Evolutionary conservation across 192 early-diverging fungal species (phyloP), one percentile per base, ranked within the genome.

Genomic region (Backusella morwellensis): DNA sequence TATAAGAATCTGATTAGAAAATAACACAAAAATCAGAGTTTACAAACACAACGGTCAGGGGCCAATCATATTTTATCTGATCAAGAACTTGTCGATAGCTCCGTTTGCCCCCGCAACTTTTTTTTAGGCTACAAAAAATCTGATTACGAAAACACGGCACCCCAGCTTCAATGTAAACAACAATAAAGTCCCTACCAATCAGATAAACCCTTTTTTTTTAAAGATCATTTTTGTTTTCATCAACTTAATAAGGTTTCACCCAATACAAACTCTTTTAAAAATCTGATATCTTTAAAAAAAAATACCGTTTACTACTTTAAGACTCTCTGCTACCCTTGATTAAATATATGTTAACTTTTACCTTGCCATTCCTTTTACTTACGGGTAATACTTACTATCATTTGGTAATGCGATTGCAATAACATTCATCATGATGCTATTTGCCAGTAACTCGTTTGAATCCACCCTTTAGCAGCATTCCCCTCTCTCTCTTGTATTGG

Each of bases 11-110:
- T 36, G 72, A 73, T 56, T 56, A 56, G 17, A 71, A 14, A 23
- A 36, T 8, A 17, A 69, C 38, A 40, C 38, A 40, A 40, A 3
- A 40, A 40, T 40, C 38, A 68, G 12, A 44, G 42, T 44, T 44
- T 44, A 70, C 34, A 56, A 35, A 19, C 47, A 35, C 44, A 21
- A 56, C 54, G 35, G 21, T 1, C 29, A 52, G 26, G 47, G 34
- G 35, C 68, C 68, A 70, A 70, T 70, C 68, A 70, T 21, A 23
- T 23, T 70, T 70, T 36, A 70, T 70, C 68, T 40, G 68, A 70
- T 70, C 41, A 70, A 68, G 32, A 68, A 68, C 47, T 63, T 29
- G 56, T 63, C 23, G 11, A 29, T 63, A 63, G 56, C 56, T 63
- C 56, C 56, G 56, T 63, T 23, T 26, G 56, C 56, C 56, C 56